Base-by-base conservation (phyloP, 2,329 filamentous ascomycete species). In the Ophiostoma angusticollis region DNA sequence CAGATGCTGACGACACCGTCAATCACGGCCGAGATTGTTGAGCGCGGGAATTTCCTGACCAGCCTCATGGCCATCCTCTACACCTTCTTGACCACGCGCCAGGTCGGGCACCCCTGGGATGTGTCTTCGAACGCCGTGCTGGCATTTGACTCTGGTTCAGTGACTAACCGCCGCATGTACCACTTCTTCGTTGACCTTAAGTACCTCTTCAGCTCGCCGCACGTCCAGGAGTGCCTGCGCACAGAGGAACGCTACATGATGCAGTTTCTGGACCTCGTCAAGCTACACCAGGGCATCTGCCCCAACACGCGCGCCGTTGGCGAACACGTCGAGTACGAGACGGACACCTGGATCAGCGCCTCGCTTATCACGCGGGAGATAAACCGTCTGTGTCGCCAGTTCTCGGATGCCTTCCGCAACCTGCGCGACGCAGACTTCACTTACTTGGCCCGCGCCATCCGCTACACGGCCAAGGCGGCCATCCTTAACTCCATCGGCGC, bases 301-400 rank as follows among this genome's bases (percentile, higher is more conserved):
- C 91, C 91, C 2, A 98, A 96, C 52, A 70, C 87, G 32, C 74
- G 93, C 45, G 91, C 89, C 3, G 75, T 95, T 17, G 86, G 87
- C 13, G 91, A 96, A 54, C 91, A 98, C 56, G 84, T 98, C 23
- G 93, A 98, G 58, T 98, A 96, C 54, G 91, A 98, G 59, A 93
- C 87, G 2, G 93, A 98, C 60, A 83, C 85, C 16, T 98, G 91
- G 91, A 96, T 98, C 38, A 93, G 84, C 42, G 89, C 91, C 4
- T 94, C 87, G 6, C 70, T 96, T 36, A 83, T 98, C 42, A 95
- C 91, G 35, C 74, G 89, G 36, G 89, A 98, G 57, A 89, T 98
- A 57, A 96, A 96, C 55, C 78, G 84, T 39, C 72, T 96, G 27
- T 94, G 89, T 53, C 73, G 87, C 46, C 82, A 91, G 51, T 80